phyloP scores from a whole-genome alignment of 2,329 filamentous ascomycete species.

The Paecilomyces dactylethromorphus region DNA sequence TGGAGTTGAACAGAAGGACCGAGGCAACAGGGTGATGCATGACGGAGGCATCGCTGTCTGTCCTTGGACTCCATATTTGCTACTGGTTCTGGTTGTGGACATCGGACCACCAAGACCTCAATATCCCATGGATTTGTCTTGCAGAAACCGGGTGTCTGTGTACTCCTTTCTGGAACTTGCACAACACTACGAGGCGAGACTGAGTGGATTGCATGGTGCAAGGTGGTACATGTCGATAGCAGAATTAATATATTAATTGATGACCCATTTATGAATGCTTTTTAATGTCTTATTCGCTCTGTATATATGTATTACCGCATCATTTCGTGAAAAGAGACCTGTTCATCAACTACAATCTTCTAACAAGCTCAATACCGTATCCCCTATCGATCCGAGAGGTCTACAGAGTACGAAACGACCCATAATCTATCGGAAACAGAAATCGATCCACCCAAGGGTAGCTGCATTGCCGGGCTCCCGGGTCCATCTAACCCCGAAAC shows the following conservation, averaged over 20 bases:
- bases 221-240: not conserved
- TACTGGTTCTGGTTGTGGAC: not conserved
- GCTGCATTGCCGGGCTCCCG: not conserved
- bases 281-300: not conserved
- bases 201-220: not conserved
- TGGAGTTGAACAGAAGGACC: not conserved
- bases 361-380: not conserved
- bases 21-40: not conserved
- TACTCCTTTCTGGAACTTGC: not conserved
- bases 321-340: not conserved
- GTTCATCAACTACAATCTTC: not conserved
- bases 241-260: not conserved
- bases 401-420: not conserved
- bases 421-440: not conserved
- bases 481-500: not conserved
- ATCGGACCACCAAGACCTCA: not conserved
- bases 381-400: not conserved
- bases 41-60: constrained; percentile 1
- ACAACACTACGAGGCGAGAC: not conserved
- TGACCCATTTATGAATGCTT: not conserved
- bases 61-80: not conserved
- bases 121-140: not conserved
- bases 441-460: not conserved
- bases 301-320: not conserved
- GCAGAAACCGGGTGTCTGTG: not conserved